A percentile compares a stretch with the other conserved stretches of the same genome.
Evolutionary conservation across 2,329 filamentous ascomycete genomes (phyloP).

Genomic region (Calonectria pseudoturangicola): DNA sequence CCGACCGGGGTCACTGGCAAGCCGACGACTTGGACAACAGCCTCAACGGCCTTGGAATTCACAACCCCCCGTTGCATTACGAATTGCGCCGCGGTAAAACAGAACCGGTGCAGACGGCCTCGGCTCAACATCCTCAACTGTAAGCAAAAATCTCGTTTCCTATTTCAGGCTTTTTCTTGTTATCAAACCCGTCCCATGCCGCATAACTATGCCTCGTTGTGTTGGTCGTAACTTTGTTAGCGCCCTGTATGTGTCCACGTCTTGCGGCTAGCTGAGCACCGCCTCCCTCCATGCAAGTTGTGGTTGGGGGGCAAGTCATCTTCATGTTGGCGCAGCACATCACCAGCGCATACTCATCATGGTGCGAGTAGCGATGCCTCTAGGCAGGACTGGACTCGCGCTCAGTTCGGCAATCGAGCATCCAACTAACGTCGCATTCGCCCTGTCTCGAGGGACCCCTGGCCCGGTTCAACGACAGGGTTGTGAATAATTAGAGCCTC

Average conservation of each 20-base stretch:
- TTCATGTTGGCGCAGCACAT: conserved; percentile 34
- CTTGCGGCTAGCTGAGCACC: conserved; percentile 10
- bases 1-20: conserved; percentile 47
- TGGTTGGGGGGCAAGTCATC: conserved; percentile 15
- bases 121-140: conserved; percentile 50
- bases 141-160: conserved; percentile 52
- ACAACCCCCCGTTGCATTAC: conserved; percentile 55
- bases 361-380: conserved; percentile 25
- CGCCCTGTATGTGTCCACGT: conserved; percentile 12
- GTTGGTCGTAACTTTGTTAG: conserved; percentile 30
- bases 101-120: conserved; percentile 52
- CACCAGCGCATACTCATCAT: conserved; percentile 8
- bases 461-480: conserved; percentile 33
- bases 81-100: conserved; percentile 59
- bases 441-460: conserved; percentile 6
- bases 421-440: conserved; percentile 21
- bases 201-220: background rate
- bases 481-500: conserved; percentile 37
- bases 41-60: conserved; percentile 56
- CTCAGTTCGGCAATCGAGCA: conserved; percentile 11
- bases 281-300: conserved; percentile 15
- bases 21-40: conserved; percentile 52
- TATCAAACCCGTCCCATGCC: background rate
- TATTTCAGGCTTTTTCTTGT: conserved; percentile 22
- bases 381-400: background rate